Evolutionary conservation across 2,329 filamentous ascomycete species (phyloP).

Genomic region (Zymoseptoria tritici): DNA sequence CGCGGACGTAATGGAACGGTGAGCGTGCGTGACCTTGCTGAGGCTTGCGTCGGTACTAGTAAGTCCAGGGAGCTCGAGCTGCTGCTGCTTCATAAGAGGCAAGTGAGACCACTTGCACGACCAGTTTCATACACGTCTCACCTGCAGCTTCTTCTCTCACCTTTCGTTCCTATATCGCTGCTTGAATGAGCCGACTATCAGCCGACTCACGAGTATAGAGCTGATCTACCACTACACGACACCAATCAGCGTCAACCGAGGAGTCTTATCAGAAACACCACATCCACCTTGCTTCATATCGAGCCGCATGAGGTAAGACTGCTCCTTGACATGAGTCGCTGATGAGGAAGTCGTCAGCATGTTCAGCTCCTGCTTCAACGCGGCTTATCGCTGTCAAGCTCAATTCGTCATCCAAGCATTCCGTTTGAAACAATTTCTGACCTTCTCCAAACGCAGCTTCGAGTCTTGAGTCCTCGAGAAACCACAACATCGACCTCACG

Average conservation of each 20-base stretch:
- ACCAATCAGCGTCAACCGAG: background rate
- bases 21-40: background rate
- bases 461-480: background rate
- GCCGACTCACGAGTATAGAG: background rate
- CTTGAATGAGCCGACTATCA: background rate
- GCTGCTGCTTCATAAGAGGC: too few species aligned
- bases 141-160: background rate
- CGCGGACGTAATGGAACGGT: background rate
- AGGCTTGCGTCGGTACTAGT: background rate
- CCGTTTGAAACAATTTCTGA: background rate
- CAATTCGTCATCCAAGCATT: background rate
- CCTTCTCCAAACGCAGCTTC: background rate
- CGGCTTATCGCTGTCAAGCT: background rate
- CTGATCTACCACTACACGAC: background rate
- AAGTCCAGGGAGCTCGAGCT: background rate
- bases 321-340: background rate
- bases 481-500: background rate
- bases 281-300: background rate
- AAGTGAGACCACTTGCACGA: too few species aligned
- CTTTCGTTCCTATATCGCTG: background rate
- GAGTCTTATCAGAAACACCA: background rate
- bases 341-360: background rate
- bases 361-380: background rate
- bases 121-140: background rate
- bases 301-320: background rate